Conservation (phyloP, 805 yeast species). For the Metschnikowia rubicola region DNA sequence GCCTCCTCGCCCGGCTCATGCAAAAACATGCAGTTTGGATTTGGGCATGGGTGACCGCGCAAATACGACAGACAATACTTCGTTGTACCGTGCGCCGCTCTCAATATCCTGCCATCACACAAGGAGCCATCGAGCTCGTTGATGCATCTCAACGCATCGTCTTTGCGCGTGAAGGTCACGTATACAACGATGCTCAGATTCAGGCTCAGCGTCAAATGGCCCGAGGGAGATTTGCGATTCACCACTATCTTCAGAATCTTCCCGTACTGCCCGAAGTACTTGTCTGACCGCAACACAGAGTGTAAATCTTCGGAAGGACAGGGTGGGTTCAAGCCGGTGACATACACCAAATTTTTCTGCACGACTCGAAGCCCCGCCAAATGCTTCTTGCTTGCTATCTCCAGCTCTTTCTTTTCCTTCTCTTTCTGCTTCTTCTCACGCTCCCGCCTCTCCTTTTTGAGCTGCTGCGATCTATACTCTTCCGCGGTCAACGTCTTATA, state of each 20-base stretch:
- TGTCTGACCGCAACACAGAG: constrained; percentile 76
- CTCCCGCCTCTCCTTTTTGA: constrained; percentile 76
- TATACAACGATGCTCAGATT: constrained; percentile 89
- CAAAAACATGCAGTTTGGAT: constrained; percentile 97
- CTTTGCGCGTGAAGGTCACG: constrained; percentile 88
- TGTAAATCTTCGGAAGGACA: constrained; percentile 82
- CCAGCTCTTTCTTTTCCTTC: constrained; percentile 88
- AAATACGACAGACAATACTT: constrained; percentile 96
- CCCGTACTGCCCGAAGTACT: constrained; percentile 98
- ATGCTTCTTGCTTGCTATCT: constrained; percentile 78
- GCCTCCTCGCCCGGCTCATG: constrained; percentile 99
- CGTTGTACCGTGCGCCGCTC: constrained; percentile 98
- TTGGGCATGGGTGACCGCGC: constrained; percentile 94
- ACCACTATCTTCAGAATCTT: constrained; percentile 91
- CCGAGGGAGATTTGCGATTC: constrained; percentile 62
- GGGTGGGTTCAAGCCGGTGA: constrained; percentile 89
- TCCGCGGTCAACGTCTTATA: constrained; percentile 81
- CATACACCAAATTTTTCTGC: constrained; percentile 94
- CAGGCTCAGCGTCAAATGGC: constrained; percentile 33
- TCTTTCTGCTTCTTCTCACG: constrained; percentile 81
- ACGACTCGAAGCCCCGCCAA: constrained; percentile 97
- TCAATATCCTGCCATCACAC: constrained; percentile 82
- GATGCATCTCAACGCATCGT: constrained; percentile 93
- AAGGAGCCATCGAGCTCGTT: constrained; percentile 89
- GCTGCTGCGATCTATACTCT: constrained; percentile 80